phyloP scores from a whole-genome alignment of 208 protist species.

The Tritrichomonas musculus region DNA sequence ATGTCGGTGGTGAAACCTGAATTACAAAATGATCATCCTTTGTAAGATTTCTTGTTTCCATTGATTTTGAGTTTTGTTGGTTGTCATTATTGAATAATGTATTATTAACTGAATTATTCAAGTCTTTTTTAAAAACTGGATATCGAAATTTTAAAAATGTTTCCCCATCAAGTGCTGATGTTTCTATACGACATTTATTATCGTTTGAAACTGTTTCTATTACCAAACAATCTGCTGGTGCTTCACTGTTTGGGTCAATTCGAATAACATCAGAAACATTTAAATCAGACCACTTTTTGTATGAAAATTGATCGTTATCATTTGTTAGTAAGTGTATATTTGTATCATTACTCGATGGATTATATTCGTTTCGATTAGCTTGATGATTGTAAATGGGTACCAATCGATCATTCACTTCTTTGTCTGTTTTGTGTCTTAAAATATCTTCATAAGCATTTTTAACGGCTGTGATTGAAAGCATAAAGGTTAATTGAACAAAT shows the following conservation, averaged over 20 bases:
- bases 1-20: constrained; percentile 65
- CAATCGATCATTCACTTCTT: background rate
- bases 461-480: constrained; percentile 25
- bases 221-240: constrained; percentile 89
- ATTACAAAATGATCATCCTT: constrained; percentile 12
- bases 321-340: too few relatives aligned
- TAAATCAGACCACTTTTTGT: constrained; percentile 57
- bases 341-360: too few relatives aligned
- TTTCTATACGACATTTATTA: constrained; percentile 86
- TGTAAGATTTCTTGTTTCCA: too few relatives aligned
- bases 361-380: too few relatives aligned
- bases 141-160: constrained; percentile 89
- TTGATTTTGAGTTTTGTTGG: too few relatives aligned
- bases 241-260: constrained; percentile 73
- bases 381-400: background rate
- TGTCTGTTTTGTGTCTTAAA: background rate
- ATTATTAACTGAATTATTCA: background rate
- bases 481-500: background rate
- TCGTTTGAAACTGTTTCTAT: constrained; percentile 78
- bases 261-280: constrained; percentile 79
- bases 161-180: constrained; percentile 97
- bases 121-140: too few relatives aligned
- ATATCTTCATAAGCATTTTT: background rate
- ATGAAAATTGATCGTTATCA: background rate
- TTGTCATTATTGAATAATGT: too few relatives aligned